Percentiles rank a stretch among this genome's conserved stretches.
These are phyloP conservation scores for Tympanopsis confertula DNA, from an alignment of 2,329 filamentous ascomycete genomes.

Conservation along the genomic window DNA sequence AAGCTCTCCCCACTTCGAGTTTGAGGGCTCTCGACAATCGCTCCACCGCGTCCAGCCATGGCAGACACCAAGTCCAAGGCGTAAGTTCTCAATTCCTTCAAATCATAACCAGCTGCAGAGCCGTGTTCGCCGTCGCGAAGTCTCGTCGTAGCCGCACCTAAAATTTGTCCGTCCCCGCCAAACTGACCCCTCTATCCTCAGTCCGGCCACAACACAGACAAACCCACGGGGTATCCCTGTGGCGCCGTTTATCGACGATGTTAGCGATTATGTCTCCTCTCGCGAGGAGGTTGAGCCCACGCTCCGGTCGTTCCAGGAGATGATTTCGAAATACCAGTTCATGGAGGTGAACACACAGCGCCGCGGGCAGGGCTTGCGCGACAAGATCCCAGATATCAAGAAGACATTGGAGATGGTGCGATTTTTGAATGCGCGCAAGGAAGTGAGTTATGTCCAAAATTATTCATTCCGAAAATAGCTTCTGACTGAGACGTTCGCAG, in stretches of 20 bases:
- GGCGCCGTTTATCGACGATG: conserved; percentile 42
- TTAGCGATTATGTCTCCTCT: conserved; percentile 43
- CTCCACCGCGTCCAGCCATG: too few species aligned
- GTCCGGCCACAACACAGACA: conserved; percentile 16
- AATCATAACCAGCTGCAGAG: too few species aligned
- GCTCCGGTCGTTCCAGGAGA: conserved; percentile 45
- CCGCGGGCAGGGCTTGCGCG: conserved; percentile 43
- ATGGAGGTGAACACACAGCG: conserved; percentile 59
- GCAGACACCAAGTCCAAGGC: too few species aligned
- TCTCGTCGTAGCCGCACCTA: too few species aligned
- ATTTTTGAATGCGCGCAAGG: conserved; percentile 43
- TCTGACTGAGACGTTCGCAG: too few species aligned
- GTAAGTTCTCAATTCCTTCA: too few species aligned
- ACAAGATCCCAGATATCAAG: conserved; percentile 60
- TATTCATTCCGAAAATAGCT: too few species aligned
- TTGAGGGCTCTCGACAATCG: too few species aligned
- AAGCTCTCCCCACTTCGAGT: too few species aligned
- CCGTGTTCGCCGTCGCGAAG: too few species aligned
- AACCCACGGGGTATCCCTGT: conserved; percentile 42
- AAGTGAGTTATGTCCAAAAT: not conserved
- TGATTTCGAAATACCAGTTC: conserved; percentile 63
- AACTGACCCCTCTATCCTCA: not conserved
- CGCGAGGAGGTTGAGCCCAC: conserved; percentile 40
- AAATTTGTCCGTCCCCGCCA: not conserved
- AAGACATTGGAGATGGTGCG: conserved; percentile 56